These are phyloP conservation scores for Tolypocladium paradoxum DNA, from an alignment of 2,329 filamentous ascomycete genomes.

Conservation along the genomic window DNA sequence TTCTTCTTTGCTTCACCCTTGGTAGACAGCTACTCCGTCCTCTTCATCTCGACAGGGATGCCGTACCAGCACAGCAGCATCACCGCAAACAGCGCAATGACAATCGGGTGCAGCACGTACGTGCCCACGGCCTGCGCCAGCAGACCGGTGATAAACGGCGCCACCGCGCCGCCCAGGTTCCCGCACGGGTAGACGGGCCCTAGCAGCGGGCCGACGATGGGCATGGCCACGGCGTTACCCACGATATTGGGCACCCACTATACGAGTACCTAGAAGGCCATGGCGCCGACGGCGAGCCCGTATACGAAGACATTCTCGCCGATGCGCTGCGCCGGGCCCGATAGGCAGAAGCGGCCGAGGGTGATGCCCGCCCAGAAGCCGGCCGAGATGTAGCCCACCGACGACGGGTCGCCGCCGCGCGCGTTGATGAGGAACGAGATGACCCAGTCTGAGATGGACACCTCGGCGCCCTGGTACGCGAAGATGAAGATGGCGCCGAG, in stretches of 20 bases:
- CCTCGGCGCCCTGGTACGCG: conserved; percentile 75
- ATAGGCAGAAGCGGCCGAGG: conserved; percentile 61
- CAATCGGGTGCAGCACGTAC: conserved; percentile 56
- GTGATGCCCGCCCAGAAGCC: conserved; percentile 67
- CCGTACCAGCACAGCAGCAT: conserved; percentile 58
- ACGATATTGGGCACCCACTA: conserved; percentile 72
- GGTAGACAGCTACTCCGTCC: conserved; percentile 35
- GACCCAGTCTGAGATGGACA: conserved; percentile 77
- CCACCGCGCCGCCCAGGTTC: conserved; percentile 56
- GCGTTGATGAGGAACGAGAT: conserved; percentile 72
- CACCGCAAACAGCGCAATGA: conserved; percentile 50
- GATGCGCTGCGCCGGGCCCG: conserved; percentile 51
- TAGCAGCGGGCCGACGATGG: conserved; percentile 62
- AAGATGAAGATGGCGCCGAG: conserved; percentile 76
- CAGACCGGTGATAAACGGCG: conserved; percentile 55
- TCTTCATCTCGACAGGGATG: conserved; percentile 47
- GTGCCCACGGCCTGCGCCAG: conserved; percentile 51
- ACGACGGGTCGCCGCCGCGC: conserved; percentile 56
- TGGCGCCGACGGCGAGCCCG: conserved; percentile 46
- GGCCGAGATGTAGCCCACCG: conserved; percentile 71
- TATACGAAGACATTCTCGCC: conserved; percentile 65
- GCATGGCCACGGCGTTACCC: conserved; percentile 54
- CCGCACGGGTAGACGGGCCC: conserved; percentile 73
- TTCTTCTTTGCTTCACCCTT: neutral
- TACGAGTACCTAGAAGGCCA: conserved; percentile 62